phyloP scores from a whole-genome alignment of 2,329 filamentous ascomycete genomes.

The Diaporthe nobilis region DNA sequence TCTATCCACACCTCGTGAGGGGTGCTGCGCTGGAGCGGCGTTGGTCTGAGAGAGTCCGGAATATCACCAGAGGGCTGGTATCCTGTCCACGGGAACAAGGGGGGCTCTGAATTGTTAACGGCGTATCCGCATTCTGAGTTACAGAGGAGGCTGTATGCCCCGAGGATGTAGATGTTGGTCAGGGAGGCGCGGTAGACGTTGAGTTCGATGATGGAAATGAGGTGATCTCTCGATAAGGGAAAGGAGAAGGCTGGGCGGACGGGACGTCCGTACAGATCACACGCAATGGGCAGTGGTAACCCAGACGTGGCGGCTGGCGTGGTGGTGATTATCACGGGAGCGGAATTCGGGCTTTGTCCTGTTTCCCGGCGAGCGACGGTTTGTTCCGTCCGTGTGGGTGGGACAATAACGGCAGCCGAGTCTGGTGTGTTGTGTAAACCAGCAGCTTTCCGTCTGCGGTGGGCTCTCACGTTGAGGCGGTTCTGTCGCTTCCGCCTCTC shows the following conservation, averaged over 20 bases:
- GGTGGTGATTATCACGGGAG: not conserved
- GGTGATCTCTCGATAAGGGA: slow-evolving; percentile 48
- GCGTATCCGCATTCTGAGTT: slow-evolving; percentile 35
- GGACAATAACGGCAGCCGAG: not conserved
- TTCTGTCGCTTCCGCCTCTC: slow-evolving; percentile 53
- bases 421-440: not conserved
- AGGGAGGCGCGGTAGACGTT: slow-evolving; percentile 54
- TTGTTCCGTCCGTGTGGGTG: not conserved
- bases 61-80: slow-evolving; percentile 39
- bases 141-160: slow-evolving; percentile 45
- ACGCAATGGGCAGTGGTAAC: not conserved
- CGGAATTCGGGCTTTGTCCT: not conserved
- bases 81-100: slow-evolving; percentile 40
- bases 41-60: slow-evolving; percentile 46
- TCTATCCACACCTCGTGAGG: slow-evolving; percentile 47
- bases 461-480: slow-evolving; percentile 53
- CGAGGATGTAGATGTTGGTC: slow-evolving; percentile 51
- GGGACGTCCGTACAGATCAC: not conserved
- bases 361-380: not conserved
- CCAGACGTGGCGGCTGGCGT: not conserved
- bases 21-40: slow-evolving; percentile 44
- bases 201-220: slow-evolving; percentile 54
- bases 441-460: slow-evolving; percentile 48
- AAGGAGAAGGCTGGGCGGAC: slow-evolving; percentile 28
- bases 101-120: slow-evolving; percentile 38